Percentiles rank a stretch among this genome's conserved stretches.
Evolutionary conservation across 306 rosid species (phyloP).

Genomic region (Neltuma alba): DNA sequence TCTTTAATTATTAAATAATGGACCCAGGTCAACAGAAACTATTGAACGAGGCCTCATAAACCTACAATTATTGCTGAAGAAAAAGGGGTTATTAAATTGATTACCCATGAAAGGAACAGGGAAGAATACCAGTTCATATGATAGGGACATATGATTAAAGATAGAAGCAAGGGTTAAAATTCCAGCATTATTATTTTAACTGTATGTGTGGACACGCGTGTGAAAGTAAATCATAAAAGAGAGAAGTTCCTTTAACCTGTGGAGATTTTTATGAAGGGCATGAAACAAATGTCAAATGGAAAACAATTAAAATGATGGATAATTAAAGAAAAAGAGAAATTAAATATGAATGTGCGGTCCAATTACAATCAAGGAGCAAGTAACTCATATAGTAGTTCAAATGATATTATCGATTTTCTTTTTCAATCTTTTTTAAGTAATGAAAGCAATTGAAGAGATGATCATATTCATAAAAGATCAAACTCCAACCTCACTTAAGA

Average conservation of each 20-base stretch:
- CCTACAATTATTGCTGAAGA: constrained; percentile 31
- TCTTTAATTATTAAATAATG: constrained; percentile 33
- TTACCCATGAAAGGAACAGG: neutral
- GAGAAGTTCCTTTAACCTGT: neutral
- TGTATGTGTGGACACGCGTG: neutral
- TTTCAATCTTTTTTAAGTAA: no score
- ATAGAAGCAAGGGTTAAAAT: neutral
- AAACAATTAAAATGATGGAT: neutral
- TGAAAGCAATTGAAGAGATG: no score
- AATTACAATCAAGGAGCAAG: no score
- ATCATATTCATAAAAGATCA: no score
- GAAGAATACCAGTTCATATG: constrained; percentile 6
- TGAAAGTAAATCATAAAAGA: neutral
- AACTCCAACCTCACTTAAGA: no score
- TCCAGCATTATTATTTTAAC: neutral
- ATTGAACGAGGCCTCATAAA: constrained; percentile 11
- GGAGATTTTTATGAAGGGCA: neutral
- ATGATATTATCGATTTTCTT: no score
- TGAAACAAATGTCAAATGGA: no score
- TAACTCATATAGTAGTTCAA: no score
- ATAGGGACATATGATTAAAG: neutral
- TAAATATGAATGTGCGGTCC: neutral
- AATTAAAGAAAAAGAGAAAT: neutral
- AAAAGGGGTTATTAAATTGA: neutral
- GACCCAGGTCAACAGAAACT: neutral